A percentile compares a stretch with the other conserved stretches of the same genome.
Conservation (phyloP, 2,329 filamentous ascomycete genomes). For the Aspergillus transmontanensis region DNA sequence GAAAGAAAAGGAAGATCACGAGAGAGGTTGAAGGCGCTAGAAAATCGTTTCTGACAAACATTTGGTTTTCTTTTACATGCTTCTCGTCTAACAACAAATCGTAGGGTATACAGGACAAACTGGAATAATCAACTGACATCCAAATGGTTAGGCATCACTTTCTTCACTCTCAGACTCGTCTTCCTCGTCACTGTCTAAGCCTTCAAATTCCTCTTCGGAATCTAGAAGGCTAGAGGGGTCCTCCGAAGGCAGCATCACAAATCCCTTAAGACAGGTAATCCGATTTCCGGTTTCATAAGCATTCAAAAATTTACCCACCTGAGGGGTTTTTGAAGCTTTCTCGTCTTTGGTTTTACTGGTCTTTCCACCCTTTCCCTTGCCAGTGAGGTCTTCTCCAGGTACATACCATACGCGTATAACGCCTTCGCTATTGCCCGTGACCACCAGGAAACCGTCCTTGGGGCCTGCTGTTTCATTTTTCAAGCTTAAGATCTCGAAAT, state of each 20-base stretch:
- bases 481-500: slow-evolving; percentile 70
- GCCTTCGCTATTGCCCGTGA: slow-evolving; percentile 83
- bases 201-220: slow-evolving; percentile 35
- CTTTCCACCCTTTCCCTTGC: slow-evolving; percentile 20
- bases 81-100: slow-evolving; percentile 13
- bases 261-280: slow-evolving; percentile 85
- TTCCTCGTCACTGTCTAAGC: slow-evolving; percentile 27
- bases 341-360: slow-evolving; percentile 17
- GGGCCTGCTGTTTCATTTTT: slow-evolving; percentile 37
- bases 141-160: slow-evolving; percentile 28
- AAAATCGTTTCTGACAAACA: not conserved
- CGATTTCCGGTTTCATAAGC: slow-evolving; percentile 83
- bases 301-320: slow-evolving; percentile 70
- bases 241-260: slow-evolving; percentile 72
- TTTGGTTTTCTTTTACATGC: not conserved
- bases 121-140: slow-evolving; percentile 5
- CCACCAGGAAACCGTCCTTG: slow-evolving; percentile 56
- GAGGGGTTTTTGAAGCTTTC: slow-evolving; percentile 29
- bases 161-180: slow-evolving; percentile 28
- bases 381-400: slow-evolving; percentile 31
- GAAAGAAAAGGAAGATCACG: not conserved
- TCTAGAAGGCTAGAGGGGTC: slow-evolving; percentile 58
- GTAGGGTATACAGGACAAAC: slow-evolving; percentile 26
- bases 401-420: slow-evolving; percentile 77
- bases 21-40: not conserved